Evolutionary conservation across 768 basidiomycete genomes (phyloP).

Genomic region (Naganishia onofrii): DNA sequence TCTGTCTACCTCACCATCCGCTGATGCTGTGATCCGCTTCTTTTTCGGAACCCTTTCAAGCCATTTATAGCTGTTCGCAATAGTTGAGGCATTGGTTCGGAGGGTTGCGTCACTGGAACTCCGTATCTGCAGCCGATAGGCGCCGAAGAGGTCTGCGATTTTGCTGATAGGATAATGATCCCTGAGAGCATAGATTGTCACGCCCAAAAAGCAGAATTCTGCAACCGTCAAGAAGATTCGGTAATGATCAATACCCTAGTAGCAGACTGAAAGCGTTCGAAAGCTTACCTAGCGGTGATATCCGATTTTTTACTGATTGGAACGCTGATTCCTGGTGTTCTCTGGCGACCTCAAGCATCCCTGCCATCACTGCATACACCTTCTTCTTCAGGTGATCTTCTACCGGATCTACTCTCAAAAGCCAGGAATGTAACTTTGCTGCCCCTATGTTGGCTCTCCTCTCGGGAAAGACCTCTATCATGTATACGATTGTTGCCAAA

Average conservation of each 20-base stretch:
- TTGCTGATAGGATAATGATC: background rate
- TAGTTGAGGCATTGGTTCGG: background rate
- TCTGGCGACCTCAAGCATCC: conserved; percentile 18
- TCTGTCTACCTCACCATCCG: background rate
- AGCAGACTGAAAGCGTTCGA: background rate
- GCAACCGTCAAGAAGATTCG: background rate
- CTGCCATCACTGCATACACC: conserved; percentile 11
- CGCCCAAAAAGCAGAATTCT: conserved; percentile 30
- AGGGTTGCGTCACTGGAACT: background rate
- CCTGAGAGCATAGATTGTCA: conserved; percentile 19
- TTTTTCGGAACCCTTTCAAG: conserved; percentile 17
- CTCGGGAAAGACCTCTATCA: conserved; percentile 8
- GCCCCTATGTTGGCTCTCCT: background rate
- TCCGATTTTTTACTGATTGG: background rate
- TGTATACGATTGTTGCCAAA: background rate
- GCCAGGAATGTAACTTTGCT: background rate
- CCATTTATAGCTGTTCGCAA: conserved; percentile 5
- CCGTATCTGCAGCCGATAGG: conserved; percentile 9
- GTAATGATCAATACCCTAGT: background rate
- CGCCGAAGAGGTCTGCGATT: conserved; percentile 14
- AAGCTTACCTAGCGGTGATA: conserved; percentile 28
- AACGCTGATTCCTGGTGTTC: conserved; percentile 26
- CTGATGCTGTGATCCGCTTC: background rate
- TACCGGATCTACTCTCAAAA: background rate
- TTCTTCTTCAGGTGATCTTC: conserved; percentile 20